Base-by-base conservation (phyloP, 1,284 basidiomycete genomes). In the Tilletia caries region DNA sequence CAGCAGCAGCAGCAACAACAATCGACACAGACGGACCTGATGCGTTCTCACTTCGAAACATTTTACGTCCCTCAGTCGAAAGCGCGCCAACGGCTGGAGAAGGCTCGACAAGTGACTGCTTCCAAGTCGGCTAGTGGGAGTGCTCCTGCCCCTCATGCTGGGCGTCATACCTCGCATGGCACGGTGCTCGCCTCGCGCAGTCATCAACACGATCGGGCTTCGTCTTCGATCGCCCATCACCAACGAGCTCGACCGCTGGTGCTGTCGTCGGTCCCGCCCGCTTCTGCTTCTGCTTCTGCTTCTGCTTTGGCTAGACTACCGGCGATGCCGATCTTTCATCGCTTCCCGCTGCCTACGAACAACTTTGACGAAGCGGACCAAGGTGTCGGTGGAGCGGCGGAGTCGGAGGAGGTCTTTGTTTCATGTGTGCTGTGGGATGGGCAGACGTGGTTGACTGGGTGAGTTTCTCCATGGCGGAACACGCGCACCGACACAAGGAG, bases 291-390 rank as follows among this genome's bases (percentile, higher is more conserved):
- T 8, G 32, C 15, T 8, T 34, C 58, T 3, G 2, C 32, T 3
- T 1, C 58, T 29, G 3, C 8, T 41, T 15, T 15, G 8, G 37
- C 37, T 15, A 12, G 34, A 33, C 58, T 34, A n/a, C 58, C 58
- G 8, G 27, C 58, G 58, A 62, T 66, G 44, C 65, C 65, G 3
- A 66, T 66, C 65, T n/a, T 66, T 15, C 65, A 66, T 34, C 65
- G 65, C 44, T 50, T 66, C 20, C 37, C 65, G 10, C 46, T 66
- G 13, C 65, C 65, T 8, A 10, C 23, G 4, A 52, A 46, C 32
- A 27, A 23, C n/a, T 66, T 66, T 18, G 27, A 18, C 18, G 25
- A 44, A 20, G 25, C 13, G 64, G 41, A 44, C 20, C 20, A 64
- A n/a, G 33, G 33, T 10, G 20, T 29, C 23, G 50, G 48, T 25